Base-by-base conservation (phyloP, 1,284 basidiomycete genomes). In the Boletus sp. region DNA sequence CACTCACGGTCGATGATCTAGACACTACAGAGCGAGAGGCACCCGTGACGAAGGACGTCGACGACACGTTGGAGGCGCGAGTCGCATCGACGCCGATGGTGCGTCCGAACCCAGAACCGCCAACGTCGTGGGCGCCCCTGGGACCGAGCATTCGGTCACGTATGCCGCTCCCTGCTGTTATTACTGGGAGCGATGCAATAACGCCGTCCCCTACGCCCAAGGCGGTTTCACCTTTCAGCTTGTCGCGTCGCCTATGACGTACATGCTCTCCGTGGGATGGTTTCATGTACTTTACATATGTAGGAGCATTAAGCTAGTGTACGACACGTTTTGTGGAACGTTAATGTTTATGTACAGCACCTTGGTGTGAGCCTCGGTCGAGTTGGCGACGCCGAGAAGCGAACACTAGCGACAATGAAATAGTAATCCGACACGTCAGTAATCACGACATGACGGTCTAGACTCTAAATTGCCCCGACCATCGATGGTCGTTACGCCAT, bases 171-270 rank as follows among this genome's bases (percentile, higher is more conserved):
- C 76, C 81, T 33, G 72, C 79, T 1, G 64, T 78, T 56, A 68
- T 79, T 27, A 77, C 79, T 46, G 77, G 78, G 8, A 75, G 77
- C 38, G 78, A 81, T 63, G 74, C 77, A 13, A 68, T 78, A 44
- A 82, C 82, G 4, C 83, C 83, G 8, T 82, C 81, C 21, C 80
- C 77, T 48, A 74, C 72, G 13, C 72, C 74, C 10, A 72, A 59
- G 28, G 61, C 61, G 3, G 48, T 52, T 47, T 62, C 67, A 6
- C 67, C 67, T 1, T 63, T 71, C 9, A 33, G 55, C 37, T 30
- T 53, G 3, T 56, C 52, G 19, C 44, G 23, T 48, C 60, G 59
- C n/a, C 44, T 37, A 28, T 72, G 58, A 71, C 38, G 16, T 47
- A 17, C 21, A n/a, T n/a, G n/a, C n/a, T n/a, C n/a, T 14, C 9